phyloP scores from a whole-genome alignment of 306 rosid species.

The Arachis stenosperma region DNA sequence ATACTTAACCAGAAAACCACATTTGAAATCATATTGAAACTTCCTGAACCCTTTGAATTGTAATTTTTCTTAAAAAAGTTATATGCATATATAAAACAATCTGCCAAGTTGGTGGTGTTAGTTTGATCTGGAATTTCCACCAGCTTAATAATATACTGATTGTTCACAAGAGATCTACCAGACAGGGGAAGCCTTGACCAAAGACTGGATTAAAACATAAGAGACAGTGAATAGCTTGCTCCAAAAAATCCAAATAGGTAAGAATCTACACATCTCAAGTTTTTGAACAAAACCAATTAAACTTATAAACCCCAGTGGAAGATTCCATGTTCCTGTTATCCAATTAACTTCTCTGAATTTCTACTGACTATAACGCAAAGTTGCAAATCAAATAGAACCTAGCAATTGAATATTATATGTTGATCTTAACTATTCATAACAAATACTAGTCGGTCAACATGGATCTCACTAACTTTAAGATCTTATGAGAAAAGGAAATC shows the following conservation, averaged over 20 bases:
- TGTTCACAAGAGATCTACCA: constrained; percentile 11
- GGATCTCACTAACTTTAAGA: constrained; percentile 27
- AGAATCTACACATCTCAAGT: background rate
- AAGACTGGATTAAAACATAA: background rate
- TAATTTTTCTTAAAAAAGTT: background rate
- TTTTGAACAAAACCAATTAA: background rate
- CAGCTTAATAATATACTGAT: constrained; percentile 9
- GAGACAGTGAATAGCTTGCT: constrained; percentile 6
- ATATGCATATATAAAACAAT: background rate
- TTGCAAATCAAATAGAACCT: constrained; percentile 24
- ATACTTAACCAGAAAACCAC: too few relatives aligned
- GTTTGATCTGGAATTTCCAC: constrained; percentile 29
- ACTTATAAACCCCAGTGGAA: constrained; percentile 11
- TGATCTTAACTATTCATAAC: constrained; percentile 35
- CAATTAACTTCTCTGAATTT: constrained; percentile 40
- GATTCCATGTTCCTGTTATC: constrained; percentile 29
- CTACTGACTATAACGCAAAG: constrained; percentile 36
- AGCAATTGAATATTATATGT: constrained; percentile 32
- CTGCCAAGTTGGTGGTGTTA: background rate
- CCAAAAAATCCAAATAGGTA: background rate
- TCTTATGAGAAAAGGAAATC: background rate
- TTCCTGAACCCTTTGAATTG: background rate
- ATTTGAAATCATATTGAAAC: background rate
- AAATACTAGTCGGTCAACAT: constrained; percentile 28
- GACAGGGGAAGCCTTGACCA: constrained; percentile 4